These are phyloP conservation scores for Jatropha podagrica DNA, from an alignment of 441 rosid species.

Conservation along the genomic window DNA sequence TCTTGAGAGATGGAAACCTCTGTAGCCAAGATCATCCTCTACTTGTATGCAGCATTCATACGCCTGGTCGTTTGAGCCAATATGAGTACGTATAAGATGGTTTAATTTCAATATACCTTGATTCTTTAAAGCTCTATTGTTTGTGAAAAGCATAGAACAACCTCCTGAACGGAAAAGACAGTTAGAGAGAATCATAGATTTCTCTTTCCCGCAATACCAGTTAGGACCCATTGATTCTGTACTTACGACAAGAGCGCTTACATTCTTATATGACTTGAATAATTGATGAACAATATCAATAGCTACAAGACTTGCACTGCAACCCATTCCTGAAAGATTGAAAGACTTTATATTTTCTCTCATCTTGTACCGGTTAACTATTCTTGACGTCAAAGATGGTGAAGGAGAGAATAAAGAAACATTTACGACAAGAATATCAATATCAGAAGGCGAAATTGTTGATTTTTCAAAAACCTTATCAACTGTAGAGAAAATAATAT, in stretches of 20 bases:
- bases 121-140: constrained; percentile 38
- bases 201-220: constrained; percentile 68
- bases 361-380: constrained; percentile 63
- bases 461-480: constrained; percentile 50
- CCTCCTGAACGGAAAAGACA: constrained; percentile 69
- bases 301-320: constrained; percentile 64
- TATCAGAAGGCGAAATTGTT: constrained; percentile 46
- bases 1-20: constrained; percentile 51
- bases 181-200: constrained; percentile 72
- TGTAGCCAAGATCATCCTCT: constrained; percentile 51
- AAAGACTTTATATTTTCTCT: constrained; percentile 53
- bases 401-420: constrained; percentile 59
- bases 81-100: constrained; percentile 48
- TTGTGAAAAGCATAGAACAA: constrained; percentile 62
- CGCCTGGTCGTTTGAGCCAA: constrained; percentile 54
- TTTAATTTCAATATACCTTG: constrained; percentile 45
- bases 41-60: constrained; percentile 54
- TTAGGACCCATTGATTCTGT: constrained; percentile 61
- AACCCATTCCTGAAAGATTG: constrained; percentile 74
- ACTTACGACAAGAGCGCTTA: constrained; percentile 56
- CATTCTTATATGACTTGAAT: constrained; percentile 41
- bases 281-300: constrained; percentile 46
- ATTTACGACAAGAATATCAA: constrained; percentile 59
- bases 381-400: constrained; percentile 57
- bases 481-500: constrained; percentile 44